These are phyloP conservation scores for Sporothrix phasma DNA, from an alignment of 2,329 filamentous ascomycete species.

Conservation along the genomic window DNA sequence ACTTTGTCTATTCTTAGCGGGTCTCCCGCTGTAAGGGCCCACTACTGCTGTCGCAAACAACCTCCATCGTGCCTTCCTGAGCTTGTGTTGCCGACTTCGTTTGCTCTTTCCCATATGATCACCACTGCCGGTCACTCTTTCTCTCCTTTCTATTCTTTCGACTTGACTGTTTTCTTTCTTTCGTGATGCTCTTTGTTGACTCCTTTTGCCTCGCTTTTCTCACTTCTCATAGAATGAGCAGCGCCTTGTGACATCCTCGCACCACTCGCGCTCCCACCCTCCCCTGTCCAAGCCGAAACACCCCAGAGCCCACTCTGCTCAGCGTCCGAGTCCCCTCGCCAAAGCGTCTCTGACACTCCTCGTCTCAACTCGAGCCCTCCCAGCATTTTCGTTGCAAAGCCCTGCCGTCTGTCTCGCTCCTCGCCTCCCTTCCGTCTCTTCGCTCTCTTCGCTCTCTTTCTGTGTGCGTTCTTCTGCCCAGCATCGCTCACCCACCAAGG, in stretches of 20 bases:
- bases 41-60: slow-evolving; percentile 11
- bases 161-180: not conserved
- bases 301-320: slow-evolving; percentile 28
- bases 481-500: not conserved
- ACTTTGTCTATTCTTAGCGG: slow-evolving; percentile 17
- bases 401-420: slow-evolving; percentile 19
- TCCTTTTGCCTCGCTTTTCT: not conserved
- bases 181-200: not conserved
- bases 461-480: not conserved
- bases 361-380: slow-evolving; percentile 35
- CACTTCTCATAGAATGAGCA: not conserved
- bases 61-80: slow-evolving; percentile 1
- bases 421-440: not conserved
- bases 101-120: slow-evolving; percentile 2
- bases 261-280: not conserved
- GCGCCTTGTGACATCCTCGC: not conserved
- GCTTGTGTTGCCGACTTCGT: not conserved
- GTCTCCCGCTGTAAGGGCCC: slow-evolving; percentile 5
- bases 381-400: slow-evolving; percentile 22
- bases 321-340: slow-evolving; percentile 30
- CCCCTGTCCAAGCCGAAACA: slow-evolving; percentile 32
- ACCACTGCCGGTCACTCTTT: not conserved
- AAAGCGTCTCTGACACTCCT: slow-evolving; percentile 35
- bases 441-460: not conserved
- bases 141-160: not conserved